Base-by-base conservation (phyloP, 108 stramenopile genomes). In the Cyclotella baltica region DNA sequence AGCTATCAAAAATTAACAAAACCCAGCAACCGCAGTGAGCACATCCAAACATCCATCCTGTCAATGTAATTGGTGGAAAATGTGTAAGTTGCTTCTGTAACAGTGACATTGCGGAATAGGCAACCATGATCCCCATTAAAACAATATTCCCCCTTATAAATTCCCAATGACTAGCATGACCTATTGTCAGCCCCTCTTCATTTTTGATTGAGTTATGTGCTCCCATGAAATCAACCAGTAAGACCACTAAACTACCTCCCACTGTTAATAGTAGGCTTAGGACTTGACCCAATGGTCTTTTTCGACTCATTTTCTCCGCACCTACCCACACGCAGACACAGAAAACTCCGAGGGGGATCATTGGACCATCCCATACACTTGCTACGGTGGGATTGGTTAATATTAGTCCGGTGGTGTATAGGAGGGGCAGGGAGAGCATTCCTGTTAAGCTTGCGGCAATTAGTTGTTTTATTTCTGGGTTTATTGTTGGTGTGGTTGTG, bases 311-410 rank as follows among this genome's bases (percentile, higher is more conserved):
- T 43, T 81, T 75, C 52, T 81, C 80, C 19, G 70, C 16, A 8
- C 75, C 75, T 34, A 75, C 61, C n/a, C 38, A 8, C 38, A 81
- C 69, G 3, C 75, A 67, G 28, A 61, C 64, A 33, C 52, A 75
- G 38, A 81, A 81, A 22, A 67, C 68, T 16, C 74, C 75, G 11
- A 81, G 28, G 30, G 80, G 80, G 35, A 81, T 75, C 74, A 81
- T 62, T 16, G 80, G 80, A 20, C 80, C 80, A 70, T 81, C 80
- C 80, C 80, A 81, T 28, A 81, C 75, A 33, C 66, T 61, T 30
- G 67, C 69, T 10, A 76, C 69, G 6, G 80, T 81, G 28, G 80
- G 80, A 51, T 57, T 63, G 8, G 80, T 81, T 19, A 81, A 25
- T 13, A 81, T 68, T 4, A 81, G 61, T 8, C 80, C 80, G 8